Evolutionary conservation across 371 early-diverging fungal genomes (phyloP).

Genomic region (Smittium mucronatum): DNA sequence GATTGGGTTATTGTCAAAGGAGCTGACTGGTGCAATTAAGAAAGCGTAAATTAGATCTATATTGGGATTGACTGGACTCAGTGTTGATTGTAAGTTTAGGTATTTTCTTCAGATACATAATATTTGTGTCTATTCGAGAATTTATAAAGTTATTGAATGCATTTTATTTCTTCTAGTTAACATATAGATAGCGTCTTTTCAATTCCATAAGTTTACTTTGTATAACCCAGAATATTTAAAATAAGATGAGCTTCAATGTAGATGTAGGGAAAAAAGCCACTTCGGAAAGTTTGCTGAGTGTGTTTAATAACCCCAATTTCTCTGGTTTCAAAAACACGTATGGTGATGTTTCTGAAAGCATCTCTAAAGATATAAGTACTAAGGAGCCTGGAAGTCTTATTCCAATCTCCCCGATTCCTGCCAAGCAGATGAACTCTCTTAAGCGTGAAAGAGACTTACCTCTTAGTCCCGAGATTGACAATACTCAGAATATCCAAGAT

Average conservation of each 20-base stretch:
- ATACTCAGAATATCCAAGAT: neutral
- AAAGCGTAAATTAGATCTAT: no score
- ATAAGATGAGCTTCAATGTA: neutral
- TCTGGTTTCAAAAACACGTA: neutral
- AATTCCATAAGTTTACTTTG: no score
- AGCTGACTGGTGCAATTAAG: no score
- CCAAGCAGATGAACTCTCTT: neutral
- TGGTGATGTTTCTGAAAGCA: neutral
- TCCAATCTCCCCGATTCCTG: neutral
- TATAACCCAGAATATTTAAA: no score
- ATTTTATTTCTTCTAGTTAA: no score
- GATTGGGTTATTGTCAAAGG: no score
- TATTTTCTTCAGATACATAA: no score
- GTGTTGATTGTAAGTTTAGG: no score
- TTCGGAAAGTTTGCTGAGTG: neutral
- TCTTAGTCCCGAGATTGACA: neutral
- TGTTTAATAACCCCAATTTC: neutral
- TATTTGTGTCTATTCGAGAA: no score
- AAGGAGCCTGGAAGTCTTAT: neutral
- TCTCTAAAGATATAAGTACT: neutral
- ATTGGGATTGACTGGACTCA: no score
- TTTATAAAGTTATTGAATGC: no score
- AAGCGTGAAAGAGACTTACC: neutral
- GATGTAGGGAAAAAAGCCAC: neutral
- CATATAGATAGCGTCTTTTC: no score